Evolutionary conservation across 129 eudicot genomes (phyloP), one percentile per base, ranked within the genome.

Genomic region (Artemisia argyi): DNA sequence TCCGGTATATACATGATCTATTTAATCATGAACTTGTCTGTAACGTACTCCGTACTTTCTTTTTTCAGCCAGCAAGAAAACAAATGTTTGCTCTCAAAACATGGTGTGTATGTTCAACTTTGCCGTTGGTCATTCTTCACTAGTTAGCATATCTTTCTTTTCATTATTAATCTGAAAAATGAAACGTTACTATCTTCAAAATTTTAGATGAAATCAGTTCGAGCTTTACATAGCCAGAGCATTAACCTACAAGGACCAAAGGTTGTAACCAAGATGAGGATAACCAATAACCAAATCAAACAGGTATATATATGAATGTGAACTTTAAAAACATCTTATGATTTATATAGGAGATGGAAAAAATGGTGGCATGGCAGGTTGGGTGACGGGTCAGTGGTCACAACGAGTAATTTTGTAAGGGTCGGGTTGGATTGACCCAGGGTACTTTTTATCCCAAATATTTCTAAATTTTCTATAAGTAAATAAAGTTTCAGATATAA

Each of bases 61-160:
- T 63, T 69, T 82, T 79, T 76, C 85, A 89, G 96, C 83, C 53
- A 56, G 74, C 69, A 81, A 66, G 77, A 85, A 87, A 55, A 24
- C 35, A n/a, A 62, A 74, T 20, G 39, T 47, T 8, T 52, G 74
- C 65, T n/a, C 81, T 46, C 80, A 24, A 74, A 73, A 65, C 74
- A 87, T 75, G 87, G 95, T 87, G 69, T 59, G 78, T 64, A 17
- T 48, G 15, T 63, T 73, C 59, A 70, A 60, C 71, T 39, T 39
- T 39, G 46, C 46, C 11, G n/a, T 47, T 32, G 59, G 32, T 59
- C 62, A 18, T 57, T 22, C 7, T 68, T 51, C 22, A 65, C 19
- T 19, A 35, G 35, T 70, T 70, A 24, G 18, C 48, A 20, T 24
- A 28, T 57, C 19, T 42, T 15, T 13, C 53, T 35, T 77, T 51